phyloP scores from a whole-genome alignment of 2,329 filamentous ascomycete species.

The Paracamarosporium sp. region DNA sequence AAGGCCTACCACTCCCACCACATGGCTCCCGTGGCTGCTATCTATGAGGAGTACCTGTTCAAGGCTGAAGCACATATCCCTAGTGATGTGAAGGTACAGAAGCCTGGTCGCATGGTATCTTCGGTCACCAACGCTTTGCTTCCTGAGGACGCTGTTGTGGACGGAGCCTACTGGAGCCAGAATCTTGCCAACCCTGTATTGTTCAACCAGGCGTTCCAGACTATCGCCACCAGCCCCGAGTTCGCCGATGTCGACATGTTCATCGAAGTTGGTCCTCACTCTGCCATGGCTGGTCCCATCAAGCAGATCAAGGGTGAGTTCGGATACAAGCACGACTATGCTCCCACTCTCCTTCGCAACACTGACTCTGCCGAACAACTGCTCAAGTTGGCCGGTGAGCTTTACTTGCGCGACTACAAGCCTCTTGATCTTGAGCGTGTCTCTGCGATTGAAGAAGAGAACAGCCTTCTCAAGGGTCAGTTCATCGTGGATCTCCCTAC shows the following conservation, averaged over 20 bases:
- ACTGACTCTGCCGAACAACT: neutral
- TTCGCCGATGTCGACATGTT: neutral
- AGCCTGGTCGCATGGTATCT: neutral
- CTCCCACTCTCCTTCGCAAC: neutral
- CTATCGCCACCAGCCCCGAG: neutral
- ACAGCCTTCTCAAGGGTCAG: neutral
- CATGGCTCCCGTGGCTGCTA: neutral
- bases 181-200: neutral
- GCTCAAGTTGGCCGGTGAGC: neutral
- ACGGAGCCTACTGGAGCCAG: neutral
- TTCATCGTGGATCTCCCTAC: neutral
- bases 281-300: neutral
- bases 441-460: neutral
- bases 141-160: neutral
- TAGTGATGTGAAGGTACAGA: neutral
- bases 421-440: neutral
- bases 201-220: neutral
- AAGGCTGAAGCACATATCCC: neutral
- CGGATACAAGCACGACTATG: neutral
- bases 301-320: neutral
- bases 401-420: neutral
- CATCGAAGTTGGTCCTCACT: neutral
- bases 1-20: neutral
- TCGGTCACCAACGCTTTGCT: neutral
- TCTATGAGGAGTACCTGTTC: neutral